Base-by-base conservation (phyloP, 2,329 filamentous ascomycete species). In the Colletotrichum liaoningense region DNA sequence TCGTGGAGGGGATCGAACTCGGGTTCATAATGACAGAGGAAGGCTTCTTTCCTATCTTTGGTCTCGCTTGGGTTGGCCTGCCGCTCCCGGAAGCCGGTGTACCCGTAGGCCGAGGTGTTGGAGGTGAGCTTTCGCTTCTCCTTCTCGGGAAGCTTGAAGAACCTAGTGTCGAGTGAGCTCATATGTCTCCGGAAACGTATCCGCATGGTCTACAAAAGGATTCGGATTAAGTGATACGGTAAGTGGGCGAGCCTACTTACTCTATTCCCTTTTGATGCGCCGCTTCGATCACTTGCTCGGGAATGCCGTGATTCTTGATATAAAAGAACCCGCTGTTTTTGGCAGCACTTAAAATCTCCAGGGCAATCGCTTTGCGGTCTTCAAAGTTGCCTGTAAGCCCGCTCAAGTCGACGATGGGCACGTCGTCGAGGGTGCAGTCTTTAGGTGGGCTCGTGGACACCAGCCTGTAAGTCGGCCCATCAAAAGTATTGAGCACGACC, bases 261-360 rank as follows among this genome's bases (percentile, higher is more conserved):
- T 67, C 68, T 68, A 80, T 65, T 16, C 75, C 76, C 66, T 75
- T 74, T 33, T 63, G 30, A 67, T 75, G 72, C 1, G 77, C 72
- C 1, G 69, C 69, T 2, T 75, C 69, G 14, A 82, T 83, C 5
- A 75, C 75, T 35, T 80, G 77, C 35, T 82, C 78, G 0, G 79
- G 66, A 14, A 86, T 84, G 0, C 84, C 84, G 76, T 86, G 83
- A 55, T 86, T 86, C 72, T 82, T 83, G 71, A 87, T 80, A 69
- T 87, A 87, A 75, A 87, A 87, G 76, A 87, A 87, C 0, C 86
- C 86, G 0, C 81, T 86, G 49, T 81, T 84, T 26, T 84, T 78
- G 4, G 84, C 82, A 0, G 85, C 85, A 12, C 79, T 76, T 60
- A 80, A 79, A 3, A 88, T 81, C 14, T 81, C 75, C 4, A 74